Evolutionary conservation across 306 rosid genomes (phyloP).

Genomic region (Crotalaria pallida): DNA sequence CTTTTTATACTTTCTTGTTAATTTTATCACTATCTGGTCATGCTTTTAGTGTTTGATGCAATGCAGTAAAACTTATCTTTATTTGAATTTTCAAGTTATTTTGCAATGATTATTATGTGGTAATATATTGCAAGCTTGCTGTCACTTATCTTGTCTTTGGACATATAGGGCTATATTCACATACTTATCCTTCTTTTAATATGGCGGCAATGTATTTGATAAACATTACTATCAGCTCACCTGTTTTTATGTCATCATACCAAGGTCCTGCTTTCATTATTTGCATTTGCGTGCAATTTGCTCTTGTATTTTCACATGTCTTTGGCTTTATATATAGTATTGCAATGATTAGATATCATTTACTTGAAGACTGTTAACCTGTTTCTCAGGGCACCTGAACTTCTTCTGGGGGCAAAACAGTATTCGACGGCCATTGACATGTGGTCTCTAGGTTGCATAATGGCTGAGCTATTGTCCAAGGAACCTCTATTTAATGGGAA

Average conservation of each 20-base stretch:
- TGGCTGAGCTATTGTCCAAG: slow-evolving; percentile 94
- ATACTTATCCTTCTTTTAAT: not conserved
- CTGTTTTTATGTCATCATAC: not conserved
- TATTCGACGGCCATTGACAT: slow-evolving; percentile 94
- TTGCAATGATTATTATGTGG: not conserved
- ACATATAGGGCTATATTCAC: not conserved
- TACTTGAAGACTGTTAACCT: slow-evolving; percentile 22
- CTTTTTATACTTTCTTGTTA: not conserved
- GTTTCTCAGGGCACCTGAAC: slow-evolving; percentile 89
- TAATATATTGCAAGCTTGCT: not conserved
- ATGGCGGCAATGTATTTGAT: not conserved
- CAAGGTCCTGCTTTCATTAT: not conserved
- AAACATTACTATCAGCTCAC: not conserved
- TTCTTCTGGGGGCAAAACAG: slow-evolving; percentile 76
- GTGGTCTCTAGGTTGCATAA: slow-evolving; percentile 99
- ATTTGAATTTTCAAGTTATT: slow-evolving; percentile 23
- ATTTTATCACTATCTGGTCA: not conserved
- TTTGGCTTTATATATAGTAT: slow-evolving; percentile 1
- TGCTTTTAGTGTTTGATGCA: not conserved
- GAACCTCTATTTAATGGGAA: slow-evolving; percentile 91
- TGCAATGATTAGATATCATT: too few relatives aligned
- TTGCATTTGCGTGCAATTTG: not conserved
- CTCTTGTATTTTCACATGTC: not conserved
- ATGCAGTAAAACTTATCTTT: not conserved
- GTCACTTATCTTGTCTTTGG: not conserved